Conservation (phyloP, 2,329 filamentous ascomycete species). For the Pyrenochaeta sp. region DNA sequence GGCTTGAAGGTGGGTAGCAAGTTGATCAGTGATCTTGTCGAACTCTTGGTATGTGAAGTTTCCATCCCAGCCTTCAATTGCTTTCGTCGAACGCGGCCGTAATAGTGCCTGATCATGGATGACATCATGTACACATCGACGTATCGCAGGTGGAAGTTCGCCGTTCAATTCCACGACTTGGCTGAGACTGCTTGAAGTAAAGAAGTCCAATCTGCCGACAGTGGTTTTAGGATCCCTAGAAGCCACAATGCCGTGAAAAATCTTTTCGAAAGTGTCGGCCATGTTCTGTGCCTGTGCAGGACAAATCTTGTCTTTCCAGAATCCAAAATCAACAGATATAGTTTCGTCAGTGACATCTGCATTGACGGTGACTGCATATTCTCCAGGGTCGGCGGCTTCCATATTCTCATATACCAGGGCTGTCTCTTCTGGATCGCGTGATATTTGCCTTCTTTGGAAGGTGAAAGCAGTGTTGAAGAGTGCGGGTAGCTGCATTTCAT, state of each 20-base stretch:
- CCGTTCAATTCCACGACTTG: conserved; percentile 42
- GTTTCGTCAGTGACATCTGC: conserved; percentile 41
- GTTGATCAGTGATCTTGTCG: conserved; percentile 37
- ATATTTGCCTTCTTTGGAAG: conserved; percentile 40
- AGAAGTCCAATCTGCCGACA: conserved; percentile 34
- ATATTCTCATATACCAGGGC: conserved; percentile 43
- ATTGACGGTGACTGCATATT: conserved; percentile 47
- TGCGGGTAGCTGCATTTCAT: conserved; percentile 42
- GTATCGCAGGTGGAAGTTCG: conserved; percentile 33
- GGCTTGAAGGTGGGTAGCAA: conserved; percentile 35
- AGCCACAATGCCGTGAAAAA: conserved; percentile 29
- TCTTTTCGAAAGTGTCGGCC: conserved; percentile 40
- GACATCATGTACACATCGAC: conserved; percentile 40
- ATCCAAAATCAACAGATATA: conserved; percentile 42
- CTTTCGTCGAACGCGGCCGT: conserved; percentile 38
- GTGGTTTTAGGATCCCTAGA: conserved; percentile 23
- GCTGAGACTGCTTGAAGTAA: conserved; percentile 28
- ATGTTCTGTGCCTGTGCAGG: conserved; percentile 39
- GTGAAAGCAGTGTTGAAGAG: conserved; percentile 51
- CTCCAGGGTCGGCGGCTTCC: conserved; percentile 46
- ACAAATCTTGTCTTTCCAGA: conserved; percentile 41
- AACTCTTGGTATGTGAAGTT: conserved; percentile 45
- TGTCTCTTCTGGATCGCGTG: conserved; percentile 32
- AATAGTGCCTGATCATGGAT: conserved; percentile 40
- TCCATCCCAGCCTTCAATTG: conserved; percentile 42